Percentiles rank a stretch among this genome's conserved stretches.
phyloP scores from a whole-genome alignment of 208 protist genomes.

The Leptomonas seymouri region DNA sequence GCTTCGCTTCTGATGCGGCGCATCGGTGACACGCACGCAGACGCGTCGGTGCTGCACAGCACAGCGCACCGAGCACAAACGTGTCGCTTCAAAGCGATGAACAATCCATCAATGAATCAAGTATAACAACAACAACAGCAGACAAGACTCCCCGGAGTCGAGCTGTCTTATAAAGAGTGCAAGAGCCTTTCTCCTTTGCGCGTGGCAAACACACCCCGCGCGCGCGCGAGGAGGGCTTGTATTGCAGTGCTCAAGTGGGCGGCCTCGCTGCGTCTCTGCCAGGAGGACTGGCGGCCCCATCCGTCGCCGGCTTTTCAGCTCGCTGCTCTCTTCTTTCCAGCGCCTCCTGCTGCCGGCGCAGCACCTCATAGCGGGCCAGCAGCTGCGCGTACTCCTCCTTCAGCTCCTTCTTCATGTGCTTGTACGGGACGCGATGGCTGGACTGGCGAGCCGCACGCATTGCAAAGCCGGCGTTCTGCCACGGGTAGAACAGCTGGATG shows the following conservation, averaged over 20 bases:
- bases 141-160: too few relatives aligned
- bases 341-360: constrained; percentile 13
- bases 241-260: not conserved
- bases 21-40: too few relatives aligned
- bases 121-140: not conserved
- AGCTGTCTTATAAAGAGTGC: too few relatives aligned
- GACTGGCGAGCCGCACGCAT: constrained; percentile 52
- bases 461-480: constrained; percentile 58
- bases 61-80: too few relatives aligned
- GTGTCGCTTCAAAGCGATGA: too few relatives aligned
- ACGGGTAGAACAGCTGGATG: constrained; percentile 63
- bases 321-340: not conserved
- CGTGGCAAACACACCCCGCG: too few relatives aligned
- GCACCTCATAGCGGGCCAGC: constrained; percentile 29
- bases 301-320: not conserved
- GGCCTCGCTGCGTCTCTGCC: constrained; percentile 3
- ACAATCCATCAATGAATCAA: too few relatives aligned
- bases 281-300: not conserved
- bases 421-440: constrained; percentile 42
- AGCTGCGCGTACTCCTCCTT: constrained; percentile 30
- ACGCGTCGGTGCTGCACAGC: too few relatives aligned
- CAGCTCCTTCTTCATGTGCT: constrained; percentile 28
- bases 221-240: too few relatives aligned
- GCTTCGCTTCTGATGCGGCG: too few relatives aligned
- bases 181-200: too few relatives aligned